Evolutionary conservation across 352 stramenopile genomes (phyloP).

Genomic region (Globisporangium sylvaticum): DNA sequence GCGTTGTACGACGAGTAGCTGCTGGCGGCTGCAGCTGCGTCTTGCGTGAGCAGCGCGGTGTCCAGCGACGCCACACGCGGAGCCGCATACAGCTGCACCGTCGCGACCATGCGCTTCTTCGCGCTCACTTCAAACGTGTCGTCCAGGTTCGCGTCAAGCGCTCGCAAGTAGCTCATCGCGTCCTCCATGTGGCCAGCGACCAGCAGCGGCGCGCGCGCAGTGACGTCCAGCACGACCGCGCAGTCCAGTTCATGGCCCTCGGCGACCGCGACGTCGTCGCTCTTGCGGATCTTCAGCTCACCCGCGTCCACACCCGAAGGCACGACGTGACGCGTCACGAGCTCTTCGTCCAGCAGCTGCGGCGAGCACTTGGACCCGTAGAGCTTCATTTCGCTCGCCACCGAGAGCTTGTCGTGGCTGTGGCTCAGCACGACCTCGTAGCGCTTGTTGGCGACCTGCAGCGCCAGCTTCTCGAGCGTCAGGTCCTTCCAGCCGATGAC

Average conservation of each 20-base stretch:
- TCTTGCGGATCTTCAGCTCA: background rate
- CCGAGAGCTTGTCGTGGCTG: background rate
- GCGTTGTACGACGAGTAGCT: constrained; percentile 31
- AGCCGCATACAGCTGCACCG: constrained; percentile 5
- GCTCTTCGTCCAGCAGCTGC: constrained; percentile 8
- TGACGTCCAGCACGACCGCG: constrained; percentile 17
- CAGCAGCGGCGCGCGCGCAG: constrained; percentile 11
- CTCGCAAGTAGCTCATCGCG: constrained; percentile 9
- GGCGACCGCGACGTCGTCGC: constrained; percentile 6
- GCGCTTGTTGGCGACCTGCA: constrained; percentile 21
- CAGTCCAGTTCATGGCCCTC: constrained; percentile 16
- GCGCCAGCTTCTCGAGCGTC: constrained; percentile 18
- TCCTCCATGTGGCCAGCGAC: constrained; percentile 1
- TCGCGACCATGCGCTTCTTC: constrained; percentile 13
- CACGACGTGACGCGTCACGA: constrained; percentile 17
- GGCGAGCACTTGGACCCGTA: constrained; percentile 15
- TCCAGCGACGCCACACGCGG: background rate
- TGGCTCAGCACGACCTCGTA: constrained; percentile 18
- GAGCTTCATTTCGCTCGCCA: constrained; percentile 18
- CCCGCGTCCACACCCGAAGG: constrained; percentile 13
- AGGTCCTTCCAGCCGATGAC: constrained; percentile 14
- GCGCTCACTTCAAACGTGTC: constrained; percentile 4
- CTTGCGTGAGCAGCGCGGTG: background rate
- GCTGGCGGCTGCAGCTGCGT: background rate
- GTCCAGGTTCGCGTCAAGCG: constrained; percentile 11